Evolutionary conservation across 2,329 filamentous ascomycete genomes (phyloP).

Genomic region (Thielaviopsis musarum): DNA sequence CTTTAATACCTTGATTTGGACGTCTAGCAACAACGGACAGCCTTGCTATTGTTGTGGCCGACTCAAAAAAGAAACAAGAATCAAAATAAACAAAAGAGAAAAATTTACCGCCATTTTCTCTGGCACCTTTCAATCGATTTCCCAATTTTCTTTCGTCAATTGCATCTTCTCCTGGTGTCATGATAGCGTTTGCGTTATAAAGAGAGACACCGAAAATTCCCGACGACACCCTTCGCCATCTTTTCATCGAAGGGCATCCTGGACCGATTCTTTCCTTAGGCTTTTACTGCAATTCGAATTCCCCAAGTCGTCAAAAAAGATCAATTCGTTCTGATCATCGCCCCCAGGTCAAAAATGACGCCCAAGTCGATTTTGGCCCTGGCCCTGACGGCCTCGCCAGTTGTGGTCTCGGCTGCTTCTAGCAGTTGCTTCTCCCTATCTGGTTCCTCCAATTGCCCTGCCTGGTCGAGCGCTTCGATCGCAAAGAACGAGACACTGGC

Average conservation of each 20-base stretch:
- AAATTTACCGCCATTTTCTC: not conserved
- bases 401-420: slow-evolving; percentile 5
- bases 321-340: not conserved
- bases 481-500: slow-evolving; percentile 6
- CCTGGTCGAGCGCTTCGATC: slow-evolving; percentile 10
- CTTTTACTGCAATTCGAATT: not conserved
- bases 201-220: slow-evolving; percentile 7
- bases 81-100: not conserved
- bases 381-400: slow-evolving; percentile 5
- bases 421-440: slow-evolving; percentile 9
- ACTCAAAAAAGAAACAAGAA: not conserved
- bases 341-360: slow-evolving; percentile 5
- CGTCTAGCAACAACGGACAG: not conserved
- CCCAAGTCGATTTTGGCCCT: slow-evolving; percentile 6
- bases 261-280: not conserved
- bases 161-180: not conserved
- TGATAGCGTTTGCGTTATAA: slow-evolving; percentile 3
- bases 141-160: not conserved
- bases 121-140: not conserved
- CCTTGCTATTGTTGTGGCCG: not conserved
- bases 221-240: slow-evolving; percentile 1
- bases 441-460: slow-evolving; percentile 8
- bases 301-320: not conserved
- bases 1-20: not conserved
- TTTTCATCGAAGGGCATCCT: not conserved